Base-by-base conservation (phyloP, 1,284 basidiomycete species). In the Heliocybe sulcata region DNA sequence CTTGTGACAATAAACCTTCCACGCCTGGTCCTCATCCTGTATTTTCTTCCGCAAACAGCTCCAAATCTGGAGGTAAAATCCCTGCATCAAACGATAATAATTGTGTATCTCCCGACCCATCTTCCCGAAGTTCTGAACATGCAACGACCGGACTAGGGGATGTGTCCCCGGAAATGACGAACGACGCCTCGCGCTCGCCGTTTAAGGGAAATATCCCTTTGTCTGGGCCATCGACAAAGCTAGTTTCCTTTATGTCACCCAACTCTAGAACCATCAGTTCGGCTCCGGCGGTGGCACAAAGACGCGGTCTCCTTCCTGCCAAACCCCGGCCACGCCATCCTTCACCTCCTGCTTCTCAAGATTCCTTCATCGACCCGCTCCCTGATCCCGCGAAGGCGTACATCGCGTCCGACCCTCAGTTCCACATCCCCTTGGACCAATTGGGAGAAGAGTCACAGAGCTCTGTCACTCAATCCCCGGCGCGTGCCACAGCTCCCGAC, bases 371-470 rank as follows among this genome's bases (percentile, higher is more conserved):
- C 45, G 78, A 71, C 27, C 71, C 73, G 14, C 58, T 72, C 31
- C 71, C 76, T 49, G 77, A 83, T 56, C 75, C 73, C 9, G 73
- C 72, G 33, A 70, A 74, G 54, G 66, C 65, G 22, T 79, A 74
- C 62, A 61, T 84, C 9, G 72, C 77, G 8, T 69, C 70, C n/a
- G 69, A 77, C 23, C 77, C 72, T 58, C 72, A 77, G 52, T 85
- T 87, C 55, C 65, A 77, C 35, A 66, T 80, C 23, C 83, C 84
- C 54, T 65, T 86, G 51, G 78, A 78, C n/a, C 75, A 83, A 56
- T 69, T 86, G 4, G 76, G 72, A 51, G 38, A 16, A 20, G 38
- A 42, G n/a, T n/a, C n/a, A 35, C 9, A 35, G 33, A 35, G 16
- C 19, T 42, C 38, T 16, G 8, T n/a, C 16, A 42, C 8, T 42